phyloP scores from a whole-genome alignment of 306 rosid genomes.

The Potentilla sterilis region DNA sequence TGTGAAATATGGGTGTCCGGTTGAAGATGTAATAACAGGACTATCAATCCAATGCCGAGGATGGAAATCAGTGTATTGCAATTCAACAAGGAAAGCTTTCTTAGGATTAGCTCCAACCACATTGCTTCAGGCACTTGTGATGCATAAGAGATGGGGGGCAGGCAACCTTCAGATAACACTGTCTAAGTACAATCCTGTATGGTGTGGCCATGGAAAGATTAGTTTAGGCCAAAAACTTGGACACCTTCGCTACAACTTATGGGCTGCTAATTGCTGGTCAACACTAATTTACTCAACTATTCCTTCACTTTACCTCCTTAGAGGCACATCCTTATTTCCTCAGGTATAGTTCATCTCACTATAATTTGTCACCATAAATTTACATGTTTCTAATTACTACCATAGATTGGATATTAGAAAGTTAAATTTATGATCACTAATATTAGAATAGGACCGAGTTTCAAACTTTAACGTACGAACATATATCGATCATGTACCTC shows the following conservation, averaged over 20 bases:
- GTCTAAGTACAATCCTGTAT: slow-evolving; percentile 44
- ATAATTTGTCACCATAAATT: no score
- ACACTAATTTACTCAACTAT: slow-evolving; percentile 45
- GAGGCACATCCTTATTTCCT: slow-evolving; percentile 60
- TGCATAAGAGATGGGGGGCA: slow-evolving; percentile 76
- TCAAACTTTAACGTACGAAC: no score
- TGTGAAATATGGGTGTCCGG: slow-evolving; percentile 53
- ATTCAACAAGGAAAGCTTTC: slow-evolving; percentile 58
- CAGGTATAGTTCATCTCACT: no score
- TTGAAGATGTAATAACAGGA: slow-evolving; percentile 70
- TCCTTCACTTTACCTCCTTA: slow-evolving; percentile 58
- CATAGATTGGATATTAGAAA: no score
- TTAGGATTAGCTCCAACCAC: slow-evolving; percentile 53
- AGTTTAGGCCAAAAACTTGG: slow-evolving; percentile 47
- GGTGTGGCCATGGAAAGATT: slow-evolving; percentile 46
- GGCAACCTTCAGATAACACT: slow-evolving; percentile 55
- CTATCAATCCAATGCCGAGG: slow-evolving; percentile 47
- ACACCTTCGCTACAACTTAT: slow-evolving; percentile 36
- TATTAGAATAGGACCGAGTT: no score
- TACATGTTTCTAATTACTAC: no score
- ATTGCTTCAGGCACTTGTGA: slow-evolving; percentile 46
- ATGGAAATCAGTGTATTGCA: slow-evolving; percentile 57
- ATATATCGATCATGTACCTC: no score
- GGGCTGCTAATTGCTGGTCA: slow-evolving; percentile 53
- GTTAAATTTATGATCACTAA: no score